Percentiles rank a stretch among this genome's conserved stretches.
Conservation (phyloP, 2,329 filamentous ascomycete species). For the Trichoderma gracile region DNA sequence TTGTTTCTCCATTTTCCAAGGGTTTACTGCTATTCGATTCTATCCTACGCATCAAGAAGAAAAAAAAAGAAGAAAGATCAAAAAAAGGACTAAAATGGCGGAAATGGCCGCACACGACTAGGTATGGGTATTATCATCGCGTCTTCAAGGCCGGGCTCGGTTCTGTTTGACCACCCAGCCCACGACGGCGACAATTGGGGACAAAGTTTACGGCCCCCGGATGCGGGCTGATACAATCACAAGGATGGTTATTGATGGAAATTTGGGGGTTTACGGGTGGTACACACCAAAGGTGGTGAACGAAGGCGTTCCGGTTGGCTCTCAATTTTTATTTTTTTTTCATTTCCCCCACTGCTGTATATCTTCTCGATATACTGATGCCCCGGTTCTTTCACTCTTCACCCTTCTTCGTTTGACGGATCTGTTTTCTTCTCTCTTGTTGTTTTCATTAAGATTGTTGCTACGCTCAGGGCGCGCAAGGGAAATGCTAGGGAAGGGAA, state of each 20-base stretch:
- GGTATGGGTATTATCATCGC: slow-evolving; percentile 17
- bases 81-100: slow-evolving; percentile 15
- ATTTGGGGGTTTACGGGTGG: slow-evolving; percentile 26
- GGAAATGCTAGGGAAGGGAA: slow-evolving; percentile 13
- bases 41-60: slow-evolving; percentile 7
- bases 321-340: slow-evolving; percentile 29
- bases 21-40: not conserved
- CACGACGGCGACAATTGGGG: slow-evolving; percentile 21
- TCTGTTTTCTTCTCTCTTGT: slow-evolving; percentile 14
- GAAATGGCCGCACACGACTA: slow-evolving; percentile 9
- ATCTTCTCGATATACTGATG: slow-evolving; percentile 4
- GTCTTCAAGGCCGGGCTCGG: slow-evolving; percentile 11
- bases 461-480: slow-evolving; percentile 23
- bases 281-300: slow-evolving; percentile 25
- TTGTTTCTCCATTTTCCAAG: not conserved
- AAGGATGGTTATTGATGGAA: slow-evolving; percentile 28
- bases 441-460: slow-evolving; percentile 24
- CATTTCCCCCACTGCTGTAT: slow-evolving; percentile 3
- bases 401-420: slow-evolving; percentile 21
- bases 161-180: slow-evolving; percentile 7
- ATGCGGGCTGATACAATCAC: slow-evolving; percentile 27
- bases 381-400: slow-evolving; percentile 4
- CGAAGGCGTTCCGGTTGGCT: slow-evolving; percentile 30
- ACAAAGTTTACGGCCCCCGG: slow-evolving; percentile 10
- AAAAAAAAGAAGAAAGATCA: slow-evolving; percentile 3